Base-by-base conservation (phyloP, 2,329 filamentous ascomycete genomes). In the Sclerotinia glacialis region DNA sequence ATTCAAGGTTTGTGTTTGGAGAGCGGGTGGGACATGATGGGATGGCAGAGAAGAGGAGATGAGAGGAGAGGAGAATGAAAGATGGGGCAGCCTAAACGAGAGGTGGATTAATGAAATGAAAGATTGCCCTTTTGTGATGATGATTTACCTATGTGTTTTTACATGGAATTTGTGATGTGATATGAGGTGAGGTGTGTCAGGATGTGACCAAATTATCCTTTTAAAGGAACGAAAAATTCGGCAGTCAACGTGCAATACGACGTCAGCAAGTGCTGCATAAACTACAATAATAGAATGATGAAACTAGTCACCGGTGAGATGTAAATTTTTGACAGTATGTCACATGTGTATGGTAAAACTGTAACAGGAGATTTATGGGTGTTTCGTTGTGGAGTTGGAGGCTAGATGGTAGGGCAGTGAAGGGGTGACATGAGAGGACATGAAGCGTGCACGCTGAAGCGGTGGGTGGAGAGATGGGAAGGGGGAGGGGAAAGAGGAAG, bases 51-150 rank as follows among this genome's bases (percentile, higher is more conserved):
- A 12, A n/a, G n/a, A 21, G 2, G 28, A n/a, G 7, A 31, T 18
- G 42, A 23, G n/a, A 21, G 2, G 28, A n/a, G 7, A 31, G 11
- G 42, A 23, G 16, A 37, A 49, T 37, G 31, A 61, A 16, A 18
- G 3, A 21, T 6, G 31, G 18, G 14, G 11, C 8, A 23, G 56
- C 11, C 18, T 49, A 21, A 37, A 37, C 49, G 37, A 49, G 44
- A 49, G 58, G 14, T 12, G 58, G 58, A 61, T 61, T 61, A 61
- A 61, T 61, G 56, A 59, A 18, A 37, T 49, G 58, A 61, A 49
- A 26, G n/a, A 7, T 49, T 49, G 58, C 26, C 40, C 28, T 49
- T 50, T 59, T 59, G 26, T 47, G 26, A 49, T 49, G 58, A 60
- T 50, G 44, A 61, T 14, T 1, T 34, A 5, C 23, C 11, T 2